A percentile compares a stretch with the other conserved stretches of the same genome.
Evolutionary conservation across 2,329 filamentous ascomycete species (phyloP).

Genomic region (Aaosphaeria arxii): DNA sequence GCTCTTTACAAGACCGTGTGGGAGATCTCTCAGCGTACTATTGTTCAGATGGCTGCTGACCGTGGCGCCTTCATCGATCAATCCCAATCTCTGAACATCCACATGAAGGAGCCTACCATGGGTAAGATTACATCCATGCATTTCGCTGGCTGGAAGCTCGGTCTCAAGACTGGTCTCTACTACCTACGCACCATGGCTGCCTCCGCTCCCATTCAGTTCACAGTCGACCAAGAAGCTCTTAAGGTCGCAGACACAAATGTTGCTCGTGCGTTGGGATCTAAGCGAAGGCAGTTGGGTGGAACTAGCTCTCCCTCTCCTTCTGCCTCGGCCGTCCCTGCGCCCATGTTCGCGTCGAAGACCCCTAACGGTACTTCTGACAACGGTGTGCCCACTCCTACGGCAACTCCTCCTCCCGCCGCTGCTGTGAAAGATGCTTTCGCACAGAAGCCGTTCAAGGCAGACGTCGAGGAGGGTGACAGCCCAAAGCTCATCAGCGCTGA

Average conservation of each 20-base stretch:
- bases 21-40: constrained; percentile 95
- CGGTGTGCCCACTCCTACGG: constrained; percentile 66
- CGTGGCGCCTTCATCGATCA: constrained; percentile 98
- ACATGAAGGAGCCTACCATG: constrained; percentile 99
- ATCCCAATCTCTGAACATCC: constrained; percentile 98
- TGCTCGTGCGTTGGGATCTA: constrained; percentile 65
- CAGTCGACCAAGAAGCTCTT: constrained; percentile 93
- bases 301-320: constrained; percentile 47
- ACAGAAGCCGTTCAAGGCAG: constrained; percentile 70
- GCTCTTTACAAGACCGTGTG: constrained; percentile 98
- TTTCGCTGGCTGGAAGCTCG: constrained; percentile 98
- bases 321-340: constrained; percentile 56
- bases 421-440: constrained; percentile 57
- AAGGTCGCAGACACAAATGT: constrained; percentile 81
- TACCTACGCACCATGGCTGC: constrained; percentile 98
- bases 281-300: constrained; percentile 59
- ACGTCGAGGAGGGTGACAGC: constrained; percentile 72
- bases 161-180: constrained; percentile 99
- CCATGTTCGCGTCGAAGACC: constrained; percentile 62
- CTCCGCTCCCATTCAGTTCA: constrained; percentile 96
- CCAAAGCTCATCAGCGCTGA: constrained; percentile 76
- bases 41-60: constrained; percentile 97
- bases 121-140: constrained; percentile 99
- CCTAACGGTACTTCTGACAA: constrained; percentile 48
- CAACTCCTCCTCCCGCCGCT: constrained; percentile 57